Conservation (phyloP, 2,329 filamentous ascomycete genomes). For the Sclerotinia sclerotiorum region DNA sequence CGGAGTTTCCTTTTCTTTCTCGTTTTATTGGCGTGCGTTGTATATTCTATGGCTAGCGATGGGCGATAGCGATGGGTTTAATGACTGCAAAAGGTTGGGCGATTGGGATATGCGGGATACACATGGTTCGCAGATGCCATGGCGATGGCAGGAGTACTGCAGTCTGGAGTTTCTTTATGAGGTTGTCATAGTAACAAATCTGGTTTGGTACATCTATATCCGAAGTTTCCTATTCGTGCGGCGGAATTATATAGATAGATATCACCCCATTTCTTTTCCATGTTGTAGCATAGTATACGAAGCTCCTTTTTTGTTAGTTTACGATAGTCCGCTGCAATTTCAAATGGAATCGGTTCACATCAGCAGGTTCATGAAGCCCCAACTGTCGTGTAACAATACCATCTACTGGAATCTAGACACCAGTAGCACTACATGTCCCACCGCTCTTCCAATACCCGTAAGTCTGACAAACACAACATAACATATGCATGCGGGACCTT, state of each 20-base stretch:
- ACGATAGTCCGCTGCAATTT: not conserved
- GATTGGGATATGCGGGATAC: conserved; percentile 2
- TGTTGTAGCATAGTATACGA: not conserved
- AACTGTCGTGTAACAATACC: conserved; percentile 5
- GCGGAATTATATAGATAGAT: not conserved
- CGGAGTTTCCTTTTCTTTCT: not conserved
- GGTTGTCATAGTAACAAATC: not conserved
- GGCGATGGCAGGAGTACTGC: conserved; percentile 12
- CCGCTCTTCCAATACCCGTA: not conserved
- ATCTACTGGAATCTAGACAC: conserved; percentile 9
- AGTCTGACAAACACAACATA: not conserved
- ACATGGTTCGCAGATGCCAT: conserved; percentile 13
- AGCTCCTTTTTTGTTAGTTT: not conserved
- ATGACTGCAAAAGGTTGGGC: conserved; percentile 12
- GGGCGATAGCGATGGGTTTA: conserved; percentile 1
- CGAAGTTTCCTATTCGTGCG: not conserved
- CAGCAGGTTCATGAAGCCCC: not conserved
- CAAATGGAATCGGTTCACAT: not conserved
- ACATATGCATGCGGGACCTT: not conserved
- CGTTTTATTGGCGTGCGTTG: not conserved
- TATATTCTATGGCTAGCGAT: not conserved
- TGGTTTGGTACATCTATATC: not conserved
- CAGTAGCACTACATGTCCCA: not conserved
- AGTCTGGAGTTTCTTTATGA: conserved; percentile 7
- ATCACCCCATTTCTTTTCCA: not conserved